Percentiles rank a stretch among this genome's conserved stretches.
Evolutionary conservation across 2,329 filamentous ascomycete genomes (phyloP).

Genomic region (Tothia fuscella): DNA sequence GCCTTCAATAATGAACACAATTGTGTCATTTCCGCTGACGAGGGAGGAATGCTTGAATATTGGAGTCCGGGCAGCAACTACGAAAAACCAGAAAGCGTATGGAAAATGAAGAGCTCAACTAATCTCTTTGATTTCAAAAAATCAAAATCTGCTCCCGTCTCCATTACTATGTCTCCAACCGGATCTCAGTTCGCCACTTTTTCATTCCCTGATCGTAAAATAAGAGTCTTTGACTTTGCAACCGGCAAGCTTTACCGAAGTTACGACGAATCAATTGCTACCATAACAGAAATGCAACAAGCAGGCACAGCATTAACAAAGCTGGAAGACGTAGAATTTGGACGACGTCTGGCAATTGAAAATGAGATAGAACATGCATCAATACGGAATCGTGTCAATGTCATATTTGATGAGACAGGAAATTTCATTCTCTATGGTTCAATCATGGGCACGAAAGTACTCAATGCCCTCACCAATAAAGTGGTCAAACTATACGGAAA

Average conservation of each 20-base stretch:
- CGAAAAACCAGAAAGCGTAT: slow-evolving; percentile 86
- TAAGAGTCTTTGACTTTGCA: slow-evolving; percentile 86
- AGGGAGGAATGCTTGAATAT: slow-evolving; percentile 91
- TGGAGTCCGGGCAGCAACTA: slow-evolving; percentile 74
- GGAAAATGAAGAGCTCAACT: slow-evolving; percentile 85
- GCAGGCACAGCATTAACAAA: slow-evolving; percentile 73
- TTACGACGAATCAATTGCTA: slow-evolving; percentile 87
- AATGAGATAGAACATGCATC: slow-evolving; percentile 65
- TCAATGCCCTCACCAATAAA: slow-evolving; percentile 91
- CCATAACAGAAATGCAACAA: slow-evolving; percentile 89
- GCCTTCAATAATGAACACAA: slow-evolving; percentile 80
- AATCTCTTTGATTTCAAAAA: slow-evolving; percentile 97
- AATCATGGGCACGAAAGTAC: slow-evolving; percentile 81
- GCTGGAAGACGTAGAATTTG: slow-evolving; percentile 85
- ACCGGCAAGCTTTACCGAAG: slow-evolving; percentile 79
- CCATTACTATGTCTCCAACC: slow-evolving; percentile 73
- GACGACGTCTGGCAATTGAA: slow-evolving; percentile 74
- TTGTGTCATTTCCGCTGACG: slow-evolving; percentile 82
- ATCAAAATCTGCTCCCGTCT: slow-evolving; percentile 71
- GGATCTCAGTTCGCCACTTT: slow-evolving; percentile 78
- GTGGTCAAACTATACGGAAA: slow-evolving; percentile 82
- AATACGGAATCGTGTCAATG: slow-evolving; percentile 61
- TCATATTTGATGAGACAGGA: slow-evolving; percentile 91
- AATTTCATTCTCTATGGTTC: slow-evolving; percentile 94
- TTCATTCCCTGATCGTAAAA: slow-evolving; percentile 86